Percentiles rank a stretch among this genome's conserved stretches.
These are phyloP conservation scores for Aspergillus pseudoglaucus DNA, from an alignment of 2,329 filamentous ascomycete species.

Conservation along the genomic window DNA sequence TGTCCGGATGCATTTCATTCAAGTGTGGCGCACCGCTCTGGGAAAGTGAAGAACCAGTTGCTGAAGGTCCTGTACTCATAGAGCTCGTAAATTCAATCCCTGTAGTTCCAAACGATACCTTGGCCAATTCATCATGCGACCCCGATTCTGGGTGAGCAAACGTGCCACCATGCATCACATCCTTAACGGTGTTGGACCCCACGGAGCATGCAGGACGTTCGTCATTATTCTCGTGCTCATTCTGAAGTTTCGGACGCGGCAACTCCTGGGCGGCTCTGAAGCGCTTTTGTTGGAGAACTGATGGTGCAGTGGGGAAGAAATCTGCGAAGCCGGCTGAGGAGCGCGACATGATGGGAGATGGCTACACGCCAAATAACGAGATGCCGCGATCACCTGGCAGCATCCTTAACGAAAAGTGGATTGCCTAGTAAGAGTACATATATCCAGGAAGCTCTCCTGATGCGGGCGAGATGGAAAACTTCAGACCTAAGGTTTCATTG, in stretches of 20 bases:
- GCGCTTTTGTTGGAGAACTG: constrained; percentile 49
- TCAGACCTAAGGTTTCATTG: background rate
- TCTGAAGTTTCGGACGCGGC: constrained; percentile 50
- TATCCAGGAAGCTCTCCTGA: constrained; percentile 15
- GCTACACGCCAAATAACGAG: constrained; percentile 36
- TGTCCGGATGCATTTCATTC: constrained; percentile 47
- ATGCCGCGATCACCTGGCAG: constrained; percentile 28
- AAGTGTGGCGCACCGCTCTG: constrained; percentile 50
- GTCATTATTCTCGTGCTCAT: constrained; percentile 15
- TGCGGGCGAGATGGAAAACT: constrained; percentile 5
- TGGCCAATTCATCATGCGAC: constrained; percentile 9
- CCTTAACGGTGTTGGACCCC: constrained; percentile 5
- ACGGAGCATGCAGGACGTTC: constrained; percentile 9
- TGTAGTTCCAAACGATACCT: constrained; percentile 41
- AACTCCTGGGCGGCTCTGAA: constrained; percentile 50
- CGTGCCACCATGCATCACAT: constrained; percentile 10
- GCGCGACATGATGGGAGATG: constrained; percentile 65
- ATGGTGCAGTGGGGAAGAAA: constrained; percentile 76
- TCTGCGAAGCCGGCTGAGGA: constrained; percentile 74
- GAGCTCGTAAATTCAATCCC: constrained; percentile 68
- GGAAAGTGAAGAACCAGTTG: constrained; percentile 56
- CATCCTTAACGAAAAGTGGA: constrained; percentile 30
- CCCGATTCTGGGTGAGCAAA: constrained; percentile 8
- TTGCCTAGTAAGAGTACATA: constrained; percentile 15
- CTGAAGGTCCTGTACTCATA: constrained; percentile 63